Base-by-base conservation (phyloP, 2,329 filamentous ascomycete genomes). In the Claviceps maximensis region DNA sequence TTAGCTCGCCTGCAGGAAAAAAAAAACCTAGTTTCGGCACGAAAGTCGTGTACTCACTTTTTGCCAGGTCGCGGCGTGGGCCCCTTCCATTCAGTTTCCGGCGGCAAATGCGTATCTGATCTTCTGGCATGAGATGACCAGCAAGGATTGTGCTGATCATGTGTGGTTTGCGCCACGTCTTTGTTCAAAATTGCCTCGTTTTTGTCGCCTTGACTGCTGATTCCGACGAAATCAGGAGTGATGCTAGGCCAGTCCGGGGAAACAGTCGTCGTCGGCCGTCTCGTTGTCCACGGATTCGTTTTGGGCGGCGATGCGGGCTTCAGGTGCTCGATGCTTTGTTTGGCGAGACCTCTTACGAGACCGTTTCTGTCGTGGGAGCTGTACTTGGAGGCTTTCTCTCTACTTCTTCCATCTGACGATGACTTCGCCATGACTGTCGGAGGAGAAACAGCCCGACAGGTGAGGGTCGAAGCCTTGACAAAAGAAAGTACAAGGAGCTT, bases 291-390 rank as follows among this genome's bases (percentile, higher is more conserved):
- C 29, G 66, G 66, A 53, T 66, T 69, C 5, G 56, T 56, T 47
- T 61, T 65, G 6, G 66, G 66, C 7, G 65, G 65, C 3, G 65
- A 67, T 4, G 66, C 65, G 36, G 65, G 66, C 27, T 58, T 62
- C 17, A 68, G 55, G 13, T 55, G 57, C 36, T 58, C 40, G 7
- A 41, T 25, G 15, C 3, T 17, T 25, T 42, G 4, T 38, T 19
- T 45, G 13, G 27, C 51, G 17, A 15, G 21, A 4, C 23, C 46
- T 17, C 25, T 53, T 21, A 25, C 47, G 19, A n/a, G 40, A 10
- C 15, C n/a, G 9, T 49, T 51, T 58, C 61, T 33, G 61, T 63
- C 49, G 64, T 65, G 33, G 63, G 63, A 31, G 62, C 60, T 36
- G 31, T 13, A 2, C 19, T 55, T 53, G 19, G 58, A 60, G 38